phyloP scores from a whole-genome alignment of 2,329 filamentous ascomycete genomes.

The Sporothrix variecibatus region DNA sequence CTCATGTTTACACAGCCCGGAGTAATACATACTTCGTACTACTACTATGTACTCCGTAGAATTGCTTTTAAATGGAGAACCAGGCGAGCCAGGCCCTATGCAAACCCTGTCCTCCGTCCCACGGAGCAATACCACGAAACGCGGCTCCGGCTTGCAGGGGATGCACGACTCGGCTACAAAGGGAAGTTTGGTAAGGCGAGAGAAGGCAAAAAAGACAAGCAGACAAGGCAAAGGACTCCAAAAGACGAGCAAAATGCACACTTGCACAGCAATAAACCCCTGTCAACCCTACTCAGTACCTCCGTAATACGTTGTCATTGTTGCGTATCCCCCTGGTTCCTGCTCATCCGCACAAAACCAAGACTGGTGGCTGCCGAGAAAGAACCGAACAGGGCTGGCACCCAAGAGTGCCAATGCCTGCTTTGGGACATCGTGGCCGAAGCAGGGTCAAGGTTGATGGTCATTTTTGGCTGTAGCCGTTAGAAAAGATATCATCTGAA shows the following conservation, averaged over 20 bases:
- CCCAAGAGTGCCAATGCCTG: not conserved
- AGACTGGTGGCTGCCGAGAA: slow-evolving; percentile 18
- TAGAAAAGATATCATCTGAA: not conserved
- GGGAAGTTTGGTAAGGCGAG: not conserved
- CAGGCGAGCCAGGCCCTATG: not conserved
- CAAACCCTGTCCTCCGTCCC: not conserved
- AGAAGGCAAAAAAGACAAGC: not conserved
- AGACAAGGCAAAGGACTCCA: too few relatives aligned
- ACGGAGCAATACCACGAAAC: not conserved
- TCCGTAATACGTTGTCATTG: not conserved
- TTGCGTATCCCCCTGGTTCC: not conserved
- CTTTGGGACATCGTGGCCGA: slow-evolving; percentile 21
- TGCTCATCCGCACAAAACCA: not conserved
- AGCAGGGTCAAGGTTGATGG: not conserved
- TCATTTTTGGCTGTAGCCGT: not conserved
- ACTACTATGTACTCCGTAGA: too few relatives aligned
- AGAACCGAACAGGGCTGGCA: slow-evolving; percentile 20
- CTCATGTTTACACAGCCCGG: too few relatives aligned
- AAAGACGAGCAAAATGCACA: too few relatives aligned
- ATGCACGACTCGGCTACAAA: not conserved
- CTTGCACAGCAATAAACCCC: not conserved
- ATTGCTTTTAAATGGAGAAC: not conserved
- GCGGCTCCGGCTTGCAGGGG: not conserved
- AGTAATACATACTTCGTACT: too few relatives aligned
- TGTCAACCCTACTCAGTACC: not conserved